Conservation (phyloP, 1,284 basidiomycete genomes). For the Heterobasidion irregulare region DNA sequence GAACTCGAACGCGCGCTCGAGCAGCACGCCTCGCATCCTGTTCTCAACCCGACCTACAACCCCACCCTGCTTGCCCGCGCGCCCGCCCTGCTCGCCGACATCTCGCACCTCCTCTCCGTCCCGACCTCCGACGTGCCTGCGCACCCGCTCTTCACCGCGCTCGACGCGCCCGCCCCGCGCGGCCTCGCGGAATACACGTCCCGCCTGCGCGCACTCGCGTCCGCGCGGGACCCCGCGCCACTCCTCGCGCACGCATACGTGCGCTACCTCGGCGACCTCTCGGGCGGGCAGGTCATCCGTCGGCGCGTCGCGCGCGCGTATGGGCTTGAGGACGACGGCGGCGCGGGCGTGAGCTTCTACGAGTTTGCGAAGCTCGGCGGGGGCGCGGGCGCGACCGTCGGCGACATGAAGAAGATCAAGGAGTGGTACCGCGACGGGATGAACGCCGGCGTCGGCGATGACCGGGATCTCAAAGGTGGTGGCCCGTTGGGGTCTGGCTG, state of each 20-base stretch:
- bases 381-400: slow-evolving; percentile 29
- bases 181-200: slow-evolving; percentile 46
- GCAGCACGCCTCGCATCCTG: slow-evolving; percentile 50
- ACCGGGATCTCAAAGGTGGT: slow-evolving; percentile 48
- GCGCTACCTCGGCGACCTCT: slow-evolving; percentile 81
- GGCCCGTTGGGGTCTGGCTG: background rate
- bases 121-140: slow-evolving; percentile 44
- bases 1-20: slow-evolving; percentile 57
- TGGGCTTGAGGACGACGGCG: slow-evolving; percentile 41
- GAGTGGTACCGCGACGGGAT: slow-evolving; percentile 71
- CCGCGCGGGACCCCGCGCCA: slow-evolving; percentile 37
- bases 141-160: slow-evolving; percentile 42
- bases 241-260: slow-evolving; percentile 79
- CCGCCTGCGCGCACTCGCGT: slow-evolving; percentile 37
- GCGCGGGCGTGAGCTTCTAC: slow-evolving; percentile 61
- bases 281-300: slow-evolving; percentile 73
- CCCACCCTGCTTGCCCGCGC: slow-evolving; percentile 60
- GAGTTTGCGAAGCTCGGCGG: slow-evolving; percentile 53
- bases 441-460: slow-evolving; percentile 54
- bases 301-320: slow-evolving; percentile 61
- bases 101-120: slow-evolving; percentile 53
- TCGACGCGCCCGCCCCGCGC: slow-evolving; percentile 20
- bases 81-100: slow-evolving; percentile 54
- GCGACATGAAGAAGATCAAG: slow-evolving; percentile 71
- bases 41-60: slow-evolving; percentile 65